Conservation (phyloP, 2,329 filamentous ascomycete genomes). For the Aureobasidium sp. region DNA sequence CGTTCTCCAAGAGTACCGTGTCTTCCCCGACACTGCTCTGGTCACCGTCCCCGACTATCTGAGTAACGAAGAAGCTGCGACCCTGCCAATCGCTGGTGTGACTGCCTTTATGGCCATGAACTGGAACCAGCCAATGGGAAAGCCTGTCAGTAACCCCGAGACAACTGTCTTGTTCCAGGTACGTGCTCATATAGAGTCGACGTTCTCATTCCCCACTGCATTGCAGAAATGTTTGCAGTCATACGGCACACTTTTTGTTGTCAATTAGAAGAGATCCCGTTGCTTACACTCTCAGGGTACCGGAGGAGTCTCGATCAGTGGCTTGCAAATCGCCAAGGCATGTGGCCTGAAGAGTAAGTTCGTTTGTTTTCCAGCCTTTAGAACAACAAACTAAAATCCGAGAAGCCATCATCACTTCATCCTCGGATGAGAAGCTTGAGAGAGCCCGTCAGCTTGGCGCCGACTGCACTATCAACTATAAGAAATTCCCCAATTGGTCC, state of each 20-base stretch:
- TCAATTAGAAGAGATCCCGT: no score
- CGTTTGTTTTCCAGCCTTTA: constrained; percentile 25
- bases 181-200: background rate
- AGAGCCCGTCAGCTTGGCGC: constrained; percentile 50
- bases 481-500: constrained; percentile 51
- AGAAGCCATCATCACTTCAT: constrained; percentile 29
- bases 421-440: constrained; percentile 24
- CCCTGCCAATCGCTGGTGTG: constrained; percentile 37
- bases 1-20: constrained; percentile 34
- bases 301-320: constrained; percentile 18
- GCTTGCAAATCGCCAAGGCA: constrained; percentile 32
- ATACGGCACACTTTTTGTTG: background rate
- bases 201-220: background rate
- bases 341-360: constrained; percentile 36
- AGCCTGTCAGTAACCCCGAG: constrained; percentile 36
- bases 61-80: constrained; percentile 29
- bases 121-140: constrained; percentile 47
- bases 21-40: constrained; percentile 34
- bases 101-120: constrained; percentile 54
- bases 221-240: background rate
- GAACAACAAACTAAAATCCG: constrained; percentile 25
- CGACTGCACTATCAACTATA: constrained; percentile 54
- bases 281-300: constrained; percentile 19
- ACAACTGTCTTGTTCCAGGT: constrained; percentile 29
- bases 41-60: constrained; percentile 32